These are phyloP conservation scores for Xylaria sp. DNA, from an alignment of 2,329 filamentous ascomycete species.

Conservation along the genomic window DNA sequence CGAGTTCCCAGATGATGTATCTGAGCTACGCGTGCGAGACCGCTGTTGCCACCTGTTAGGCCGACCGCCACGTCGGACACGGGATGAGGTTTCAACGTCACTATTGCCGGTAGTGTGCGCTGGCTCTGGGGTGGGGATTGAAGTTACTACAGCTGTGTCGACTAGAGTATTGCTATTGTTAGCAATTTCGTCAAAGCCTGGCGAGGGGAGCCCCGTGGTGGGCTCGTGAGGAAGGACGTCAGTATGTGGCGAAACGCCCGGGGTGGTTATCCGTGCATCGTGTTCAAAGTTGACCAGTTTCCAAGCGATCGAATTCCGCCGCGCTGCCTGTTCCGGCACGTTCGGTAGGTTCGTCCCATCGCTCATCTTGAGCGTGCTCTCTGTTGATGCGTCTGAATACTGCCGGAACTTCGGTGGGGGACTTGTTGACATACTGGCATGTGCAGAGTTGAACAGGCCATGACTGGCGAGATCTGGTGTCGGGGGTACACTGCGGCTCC, in stretches of 20 bases:
- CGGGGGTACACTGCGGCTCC: slow-evolving; percentile 28
- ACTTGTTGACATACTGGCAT: slow-evolving; percentile 19
- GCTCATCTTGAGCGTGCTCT: slow-evolving; percentile 36
- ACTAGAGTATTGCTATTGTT: background rate
- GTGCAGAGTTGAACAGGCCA: slow-evolving; percentile 32
- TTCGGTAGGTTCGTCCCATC: slow-evolving; percentile 21
- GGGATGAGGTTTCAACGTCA: background rate
- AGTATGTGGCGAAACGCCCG: slow-evolving; percentile 4
- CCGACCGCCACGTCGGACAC: background rate
- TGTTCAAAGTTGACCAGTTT: slow-evolving; percentile 34
- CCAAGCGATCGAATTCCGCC: slow-evolving; percentile 33
- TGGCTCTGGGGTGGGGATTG: slow-evolving; percentile 14
- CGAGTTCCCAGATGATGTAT: slow-evolving; percentile 8
- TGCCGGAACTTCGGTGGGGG: slow-evolving; percentile 30
- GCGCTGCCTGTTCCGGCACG: slow-evolving; percentile 11
- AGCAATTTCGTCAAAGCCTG: background rate
- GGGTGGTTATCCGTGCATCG: slow-evolving; percentile 12
- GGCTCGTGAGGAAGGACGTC: slow-evolving; percentile 19
- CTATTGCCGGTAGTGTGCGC: background rate
- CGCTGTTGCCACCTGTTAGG: background rate
- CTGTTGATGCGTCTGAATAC: slow-evolving; percentile 35
- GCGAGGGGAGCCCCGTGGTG: slow-evolving; percentile 6
- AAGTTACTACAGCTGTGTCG: background rate
- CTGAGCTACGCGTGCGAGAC: background rate
- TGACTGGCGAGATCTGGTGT: slow-evolving; percentile 36